Conservation (phyloP, 208 protist genomes). For the Leishmania aethiopica region DNA sequence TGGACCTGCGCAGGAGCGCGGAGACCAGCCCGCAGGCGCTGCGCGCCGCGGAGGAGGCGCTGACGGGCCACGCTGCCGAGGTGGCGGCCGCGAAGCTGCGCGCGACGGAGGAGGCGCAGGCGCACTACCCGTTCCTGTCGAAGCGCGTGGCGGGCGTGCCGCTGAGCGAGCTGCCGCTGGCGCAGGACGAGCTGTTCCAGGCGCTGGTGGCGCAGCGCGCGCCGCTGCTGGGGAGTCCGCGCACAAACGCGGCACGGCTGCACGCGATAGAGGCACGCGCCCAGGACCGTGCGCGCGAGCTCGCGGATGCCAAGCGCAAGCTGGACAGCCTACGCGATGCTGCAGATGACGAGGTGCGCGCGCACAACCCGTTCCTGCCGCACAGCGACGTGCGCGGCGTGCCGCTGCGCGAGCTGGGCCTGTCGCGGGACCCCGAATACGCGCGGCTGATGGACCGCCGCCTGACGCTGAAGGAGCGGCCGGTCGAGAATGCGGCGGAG, state of each 20-base stretch:
- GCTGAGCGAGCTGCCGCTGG: slow-evolving; percentile 42
- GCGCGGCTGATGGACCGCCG: slow-evolving; percentile 24
- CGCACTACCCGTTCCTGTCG: slow-evolving; percentile 56
- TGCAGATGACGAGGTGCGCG: slow-evolving; percentile 64
- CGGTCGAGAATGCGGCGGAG: slow-evolving; percentile 28
- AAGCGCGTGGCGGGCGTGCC: slow-evolving; percentile 42
- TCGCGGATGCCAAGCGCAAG: slow-evolving; percentile 39
- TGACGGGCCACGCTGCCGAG: slow-evolving; percentile 38
- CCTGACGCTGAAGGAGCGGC: slow-evolving; percentile 35
- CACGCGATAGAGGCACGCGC: slow-evolving; percentile 30
- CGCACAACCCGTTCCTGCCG: slow-evolving; percentile 58
- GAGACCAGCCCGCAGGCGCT: no score
- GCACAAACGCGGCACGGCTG: slow-evolving; percentile 35
- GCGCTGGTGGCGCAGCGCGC: slow-evolving; percentile 29
- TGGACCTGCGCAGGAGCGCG: no score
- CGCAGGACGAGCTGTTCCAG: slow-evolving; percentile 29
- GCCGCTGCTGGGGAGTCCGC: slow-evolving; percentile 22
- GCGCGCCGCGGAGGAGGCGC: no score
- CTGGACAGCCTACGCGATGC: slow-evolving; percentile 57
- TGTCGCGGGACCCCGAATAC: slow-evolving; percentile 26
- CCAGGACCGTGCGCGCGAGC: slow-evolving; percentile 17
- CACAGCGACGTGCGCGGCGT: slow-evolving; percentile 42
- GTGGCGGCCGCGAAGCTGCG: slow-evolving; percentile 32
- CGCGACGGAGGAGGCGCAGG: slow-evolving; percentile 36
- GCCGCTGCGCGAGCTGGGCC: slow-evolving; percentile 50